These are phyloP conservation scores for Actinomucor elegans DNA, from an alignment of 371 early-diverging fungal genomes.

Conservation along the genomic window DNA sequence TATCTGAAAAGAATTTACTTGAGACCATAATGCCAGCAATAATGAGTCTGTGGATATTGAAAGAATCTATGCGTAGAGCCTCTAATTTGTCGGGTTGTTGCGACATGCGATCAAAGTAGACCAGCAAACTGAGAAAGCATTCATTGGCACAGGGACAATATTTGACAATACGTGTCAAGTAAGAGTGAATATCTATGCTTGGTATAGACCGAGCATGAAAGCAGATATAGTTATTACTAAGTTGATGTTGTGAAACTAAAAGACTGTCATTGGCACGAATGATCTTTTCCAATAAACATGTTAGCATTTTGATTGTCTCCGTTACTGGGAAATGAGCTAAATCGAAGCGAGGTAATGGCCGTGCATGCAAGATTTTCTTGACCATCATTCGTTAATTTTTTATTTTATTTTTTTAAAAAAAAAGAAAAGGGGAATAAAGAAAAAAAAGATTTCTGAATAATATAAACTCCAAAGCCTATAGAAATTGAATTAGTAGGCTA, in stretches of 20 bases:
- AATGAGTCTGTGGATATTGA: slow-evolving; percentile 81
- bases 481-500: too few relatives aligned
- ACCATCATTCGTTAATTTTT: too few relatives aligned
- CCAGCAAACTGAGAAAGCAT: slow-evolving; percentile 75
- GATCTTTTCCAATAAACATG: slow-evolving; percentile 31
- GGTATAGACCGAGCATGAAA: slow-evolving; percentile 66
- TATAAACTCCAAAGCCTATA: too few relatives aligned
- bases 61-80: slow-evolving; percentile 73
- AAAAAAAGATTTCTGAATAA: too few relatives aligned
- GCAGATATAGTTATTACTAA: slow-evolving; percentile 20
- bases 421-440: not conserved
- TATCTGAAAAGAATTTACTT: slow-evolving; percentile 82
- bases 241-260: not conserved
- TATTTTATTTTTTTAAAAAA: not conserved
- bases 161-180: slow-evolving; percentile 66
- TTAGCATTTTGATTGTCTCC: slow-evolving; percentile 37
- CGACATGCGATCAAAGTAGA: slow-evolving; percentile 76
- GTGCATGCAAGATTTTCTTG: too few relatives aligned
- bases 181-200: slow-evolving; percentile 53
- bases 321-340: slow-evolving; percentile 27
- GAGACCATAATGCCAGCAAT: slow-evolving; percentile 79
- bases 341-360: slow-evolving; percentile 9
- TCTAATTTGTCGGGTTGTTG: slow-evolving; percentile 26
- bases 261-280: slow-evolving; percentile 25
- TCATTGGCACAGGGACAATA: slow-evolving; percentile 78